phyloP scores from a whole-genome alignment of 176 grass and related monocot species.

The Urochloa ruziziensis region DNA sequence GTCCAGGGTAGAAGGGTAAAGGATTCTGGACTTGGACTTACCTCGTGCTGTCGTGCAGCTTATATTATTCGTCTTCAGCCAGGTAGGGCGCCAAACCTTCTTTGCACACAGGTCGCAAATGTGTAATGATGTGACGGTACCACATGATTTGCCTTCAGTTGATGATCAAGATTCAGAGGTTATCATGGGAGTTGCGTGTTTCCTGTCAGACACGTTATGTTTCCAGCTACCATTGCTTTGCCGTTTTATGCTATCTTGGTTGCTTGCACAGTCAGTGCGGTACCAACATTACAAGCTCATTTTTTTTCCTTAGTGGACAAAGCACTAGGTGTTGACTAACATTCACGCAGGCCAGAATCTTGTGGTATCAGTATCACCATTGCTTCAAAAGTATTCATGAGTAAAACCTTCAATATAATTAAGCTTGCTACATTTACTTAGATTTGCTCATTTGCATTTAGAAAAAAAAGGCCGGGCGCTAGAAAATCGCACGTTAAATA shows the following conservation, averaged over 20 bases:
- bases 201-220: too few relatives aligned
- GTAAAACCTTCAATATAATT: too few relatives aligned
- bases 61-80: background rate
- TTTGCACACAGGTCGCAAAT: background rate
- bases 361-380: too few relatives aligned
- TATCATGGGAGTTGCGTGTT: background rate
- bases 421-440: too few relatives aligned
- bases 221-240: too few relatives aligned
- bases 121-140: background rate
- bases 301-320: background rate
- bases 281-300: background rate
- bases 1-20: background rate
- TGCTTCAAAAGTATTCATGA: too few relatives aligned
- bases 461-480: too few relatives aligned
- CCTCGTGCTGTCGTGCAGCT: background rate
- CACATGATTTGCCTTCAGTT: background rate
- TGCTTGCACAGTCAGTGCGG: too few relatives aligned
- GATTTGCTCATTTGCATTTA: too few relatives aligned
- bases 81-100: background rate
- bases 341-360: background rate
- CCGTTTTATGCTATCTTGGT: too few relatives aligned
- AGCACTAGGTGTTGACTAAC: background rate
- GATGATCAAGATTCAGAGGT: background rate
- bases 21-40: background rate
- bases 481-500: too few relatives aligned